Evolutionary conservation across 768 basidiomycete genomes (phyloP), one percentile per base, ranked within the genome.

Genomic region (Tulasnella sp.): DNA sequence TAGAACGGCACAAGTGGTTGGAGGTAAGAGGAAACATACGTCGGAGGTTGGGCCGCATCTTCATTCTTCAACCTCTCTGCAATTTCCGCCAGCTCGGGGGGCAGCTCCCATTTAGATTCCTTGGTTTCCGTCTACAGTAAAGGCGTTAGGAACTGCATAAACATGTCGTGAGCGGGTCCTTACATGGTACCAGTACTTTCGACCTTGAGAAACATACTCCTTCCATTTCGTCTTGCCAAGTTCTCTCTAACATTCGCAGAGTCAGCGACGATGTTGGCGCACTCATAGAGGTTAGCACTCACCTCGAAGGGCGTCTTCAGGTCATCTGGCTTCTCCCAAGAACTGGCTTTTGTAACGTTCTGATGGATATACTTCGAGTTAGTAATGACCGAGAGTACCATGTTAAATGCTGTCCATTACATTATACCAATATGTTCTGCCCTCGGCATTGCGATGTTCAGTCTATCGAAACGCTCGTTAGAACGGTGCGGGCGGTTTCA

Each of bases 281-380:
- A 12, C 39, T 40, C 22, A 9, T 22, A 26, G n/a, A 37, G 52
- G 63, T 1, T 19, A 47, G 72, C 37, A 47, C 83, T 74, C 77
- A 94, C 91, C 85, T 98, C 96, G 75, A 95, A 94, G 1, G 94
- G 91, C 0, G 92, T 89, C 81, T 95, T 97, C 66, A 98, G 83
- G 29, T 92, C 95, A 91, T 95, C 92, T 73, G 97, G 97, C 79
- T 98, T 99, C 81, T 98, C 95, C 96, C 95, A 98, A 68, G 95
- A 94, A 78, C 94, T 96, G 77, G 93, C 91, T 77, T 90, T 88
- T 3, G 90, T 92, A 11, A 83, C 85, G 0, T 92, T 88, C 75
- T 78, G 69, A 35, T 52, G 65, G 72, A 59, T 67, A 39, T 66
- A 63, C 26, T 29, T 36, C n/a, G 32, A 0, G 5, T 26, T 29